These are phyloP conservation scores for Penicillium macrosclerotiorum DNA, from an alignment of 495 filamentous ascomycete genomes.

Conservation along the genomic window DNA sequence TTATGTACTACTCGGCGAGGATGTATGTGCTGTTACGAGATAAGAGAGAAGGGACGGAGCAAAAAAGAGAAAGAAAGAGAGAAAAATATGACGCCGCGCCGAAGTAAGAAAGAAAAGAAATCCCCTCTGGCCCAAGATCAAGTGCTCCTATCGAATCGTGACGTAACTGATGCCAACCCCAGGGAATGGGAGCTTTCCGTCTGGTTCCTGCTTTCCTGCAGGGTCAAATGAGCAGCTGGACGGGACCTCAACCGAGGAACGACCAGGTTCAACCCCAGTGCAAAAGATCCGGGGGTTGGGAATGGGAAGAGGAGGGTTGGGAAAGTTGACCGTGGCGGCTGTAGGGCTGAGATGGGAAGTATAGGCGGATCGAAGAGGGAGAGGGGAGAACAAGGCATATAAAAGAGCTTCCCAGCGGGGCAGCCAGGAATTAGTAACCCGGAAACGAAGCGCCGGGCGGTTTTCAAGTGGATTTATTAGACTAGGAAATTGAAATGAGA, in stretches of 20 bases:
- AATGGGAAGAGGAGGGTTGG: background rate
- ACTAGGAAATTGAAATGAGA: background rate
- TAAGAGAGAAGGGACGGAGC: background rate
- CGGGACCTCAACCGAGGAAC: background rate
- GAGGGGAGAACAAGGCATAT: slow-evolving; percentile 10
- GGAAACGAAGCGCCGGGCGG: slow-evolving; percentile 9
- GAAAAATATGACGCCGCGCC: background rate
- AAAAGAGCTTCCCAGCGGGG: slow-evolving; percentile 12
- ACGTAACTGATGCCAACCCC: slow-evolving; percentile 22
- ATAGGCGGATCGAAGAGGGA: slow-evolving; percentile 6
- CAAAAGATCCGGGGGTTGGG: background rate
- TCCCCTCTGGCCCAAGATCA: slow-evolving; percentile 9
- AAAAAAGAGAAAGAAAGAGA: background rate
- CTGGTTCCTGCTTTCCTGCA: background rate
- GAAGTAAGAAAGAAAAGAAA: too few relatives aligned
- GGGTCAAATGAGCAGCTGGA: background rate
- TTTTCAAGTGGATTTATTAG: background rate
- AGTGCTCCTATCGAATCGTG: slow-evolving; percentile 22
- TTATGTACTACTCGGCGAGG: background rate
- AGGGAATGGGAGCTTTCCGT: slow-evolving; percentile 3
- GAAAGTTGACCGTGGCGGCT: background rate
- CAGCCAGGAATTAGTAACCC: slow-evolving; percentile 9
- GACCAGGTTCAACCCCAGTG: too few relatives aligned
- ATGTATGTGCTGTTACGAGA: background rate
- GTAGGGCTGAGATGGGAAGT: slow-evolving; percentile 27